These are phyloP conservation scores for Lactarius hatsudake DNA, from an alignment of 768 basidiomycete genomes.

Conservation along the genomic window DNA sequence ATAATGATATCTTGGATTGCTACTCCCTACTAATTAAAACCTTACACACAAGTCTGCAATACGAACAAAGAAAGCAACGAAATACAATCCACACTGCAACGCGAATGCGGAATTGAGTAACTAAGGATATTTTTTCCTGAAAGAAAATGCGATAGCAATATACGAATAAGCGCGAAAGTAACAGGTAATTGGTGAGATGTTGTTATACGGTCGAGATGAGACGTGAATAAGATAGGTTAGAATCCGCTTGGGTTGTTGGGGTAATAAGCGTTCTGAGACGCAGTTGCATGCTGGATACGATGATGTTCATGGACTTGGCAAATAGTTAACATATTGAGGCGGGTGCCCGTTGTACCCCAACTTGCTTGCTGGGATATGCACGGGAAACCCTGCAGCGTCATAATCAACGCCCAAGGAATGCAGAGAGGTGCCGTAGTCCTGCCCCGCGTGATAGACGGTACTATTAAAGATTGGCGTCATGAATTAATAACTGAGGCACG, in stretches of 20 bases:
- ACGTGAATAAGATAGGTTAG: constrained; percentile 16
- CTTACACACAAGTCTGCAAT: constrained; percentile 22
- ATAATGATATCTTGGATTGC: constrained; percentile 26
- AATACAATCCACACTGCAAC: constrained; percentile 18
- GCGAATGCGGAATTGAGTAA: constrained; percentile 1
- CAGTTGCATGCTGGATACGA: not conserved
- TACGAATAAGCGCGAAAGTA: constrained; percentile 10
- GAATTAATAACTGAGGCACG: not conserved
- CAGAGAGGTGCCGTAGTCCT: constrained; percentile 22
- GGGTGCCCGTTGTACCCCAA: constrained; percentile 3
- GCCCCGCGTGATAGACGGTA: constrained; percentile 20
- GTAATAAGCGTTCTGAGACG: constrained; percentile 10
- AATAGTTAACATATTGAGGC: constrained; percentile 17
- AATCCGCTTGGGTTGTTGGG: constrained; percentile 3
- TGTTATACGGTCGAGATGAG: constrained; percentile 15
- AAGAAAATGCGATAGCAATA: not conserved
- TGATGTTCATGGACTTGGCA: constrained; percentile 13
- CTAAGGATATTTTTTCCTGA: not conserved
- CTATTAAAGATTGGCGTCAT: not conserved
- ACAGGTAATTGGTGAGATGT: constrained; percentile 15
- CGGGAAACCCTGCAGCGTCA: constrained; percentile 9
- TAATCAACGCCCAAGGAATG: constrained; percentile 18
- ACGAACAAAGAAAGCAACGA: constrained; percentile 20
- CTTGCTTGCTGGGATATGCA: constrained; percentile 21
- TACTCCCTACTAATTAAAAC: constrained; percentile 21